phyloP scores from a whole-genome alignment of 148 eudicot species.

The Rhododendron kiyosumense region DNA sequence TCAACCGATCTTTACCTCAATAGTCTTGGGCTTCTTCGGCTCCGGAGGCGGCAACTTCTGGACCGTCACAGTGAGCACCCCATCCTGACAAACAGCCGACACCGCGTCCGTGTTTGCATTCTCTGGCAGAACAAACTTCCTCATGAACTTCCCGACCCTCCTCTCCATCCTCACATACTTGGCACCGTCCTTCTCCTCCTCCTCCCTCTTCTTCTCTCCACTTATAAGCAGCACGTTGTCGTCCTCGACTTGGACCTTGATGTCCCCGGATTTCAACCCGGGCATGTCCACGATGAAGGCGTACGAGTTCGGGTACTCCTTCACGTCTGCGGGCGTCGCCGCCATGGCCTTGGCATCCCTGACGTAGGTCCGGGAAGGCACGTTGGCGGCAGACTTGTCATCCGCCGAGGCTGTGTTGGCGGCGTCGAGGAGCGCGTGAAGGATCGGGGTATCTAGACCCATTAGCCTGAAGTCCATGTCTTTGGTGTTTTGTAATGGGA shows the following conservation, averaged over 20 bases:
- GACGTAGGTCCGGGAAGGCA: conserved; percentile 43
- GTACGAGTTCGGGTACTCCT: conserved; percentile 51
- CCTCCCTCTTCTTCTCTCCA: conserved; percentile 50
- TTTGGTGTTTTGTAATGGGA: no score
- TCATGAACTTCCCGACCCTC: conserved; percentile 61
- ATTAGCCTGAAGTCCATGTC: conserved; percentile 46
- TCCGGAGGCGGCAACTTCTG: conserved; percentile 62
- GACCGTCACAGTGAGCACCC: conserved; percentile 57
- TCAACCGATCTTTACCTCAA: conserved; percentile 45
- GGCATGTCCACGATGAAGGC: conserved; percentile 67
- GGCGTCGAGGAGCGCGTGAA: conserved; percentile 42
- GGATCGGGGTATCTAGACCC: conserved; percentile 43
- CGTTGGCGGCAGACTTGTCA: conserved; percentile 23
- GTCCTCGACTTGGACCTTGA: conserved; percentile 43
- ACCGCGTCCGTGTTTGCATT: conserved; percentile 42
- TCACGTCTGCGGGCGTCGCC: conserved; percentile 53
- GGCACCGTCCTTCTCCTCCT: conserved; percentile 41
- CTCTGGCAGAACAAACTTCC: conserved; percentile 69
- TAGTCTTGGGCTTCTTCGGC: conserved; percentile 65
- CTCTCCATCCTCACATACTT: conserved; percentile 69
- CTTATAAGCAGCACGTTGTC: conserved; percentile 50
- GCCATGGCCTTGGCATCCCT: conserved; percentile 73
- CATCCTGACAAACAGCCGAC: conserved; percentile 56
- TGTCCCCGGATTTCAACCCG: conserved; percentile 29
- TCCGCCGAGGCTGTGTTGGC: conserved; percentile 9